Base-by-base conservation (phyloP, 176 grass and related monocot genomes). In the Tillandsia fasciculata region DNA sequence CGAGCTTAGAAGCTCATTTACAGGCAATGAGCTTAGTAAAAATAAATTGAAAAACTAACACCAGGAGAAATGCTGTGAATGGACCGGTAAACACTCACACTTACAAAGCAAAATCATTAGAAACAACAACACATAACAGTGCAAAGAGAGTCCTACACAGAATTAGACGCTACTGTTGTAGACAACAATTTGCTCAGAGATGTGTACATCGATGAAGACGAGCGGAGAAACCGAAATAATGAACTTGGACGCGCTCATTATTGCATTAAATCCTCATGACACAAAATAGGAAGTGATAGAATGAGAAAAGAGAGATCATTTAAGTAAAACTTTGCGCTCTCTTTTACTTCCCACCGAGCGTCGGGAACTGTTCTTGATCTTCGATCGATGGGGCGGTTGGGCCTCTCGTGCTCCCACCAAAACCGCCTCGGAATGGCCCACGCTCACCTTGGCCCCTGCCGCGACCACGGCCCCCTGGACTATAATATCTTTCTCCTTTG, bases 311-410 rank as follows among this genome's bases (percentile, higher is more conserved):
- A 72, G 49, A 77, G 75, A 57, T 42, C 49, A 71, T 18, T 33
- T 51, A 69, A 68, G 28, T 53, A 74, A 9, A 75, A 66, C 20
- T 42, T 42, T 67, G 63, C 64, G 56, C 50, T 72, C 24, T 1
- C 2, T 1, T 12, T 78, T 78, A 85, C 71, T 80, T 85, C 20
- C 76, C 78, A 64, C 49, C 69, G 11, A 91, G 70, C 9, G 82
- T 67, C 26, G 88, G 88, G 57, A 91, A 91, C 26, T 90, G 83
- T 1, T 77, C 50, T 85, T 86, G 83, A 76, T 90, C 87, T 71
- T 84, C 75, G 77, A 90, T 90, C 5, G 63, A 72, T 1, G 70
- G 80, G 3, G 74, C 78, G 52, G 54, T 9, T 13, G 57, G 22
- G 52, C 78, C 87, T 14, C 74, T 76, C 64, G 48, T 58, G 17